Conservation (phyloP, 768 basidiomycete species). For the Pleurotus ostreatus region DNA sequence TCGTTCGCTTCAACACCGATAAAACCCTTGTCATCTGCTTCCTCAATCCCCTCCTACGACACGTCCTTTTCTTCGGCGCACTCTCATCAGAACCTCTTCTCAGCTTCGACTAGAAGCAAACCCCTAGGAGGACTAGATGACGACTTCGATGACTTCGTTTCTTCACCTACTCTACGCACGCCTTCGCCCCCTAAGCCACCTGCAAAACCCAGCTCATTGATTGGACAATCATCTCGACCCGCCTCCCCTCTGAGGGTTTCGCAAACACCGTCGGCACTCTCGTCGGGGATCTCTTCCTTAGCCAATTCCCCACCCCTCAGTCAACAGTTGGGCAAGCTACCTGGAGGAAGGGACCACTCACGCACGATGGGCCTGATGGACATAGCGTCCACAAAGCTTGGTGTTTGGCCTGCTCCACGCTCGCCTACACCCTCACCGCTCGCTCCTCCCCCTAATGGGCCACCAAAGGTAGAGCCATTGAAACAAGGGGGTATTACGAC, state of each 20-base stretch:
- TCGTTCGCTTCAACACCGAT: slow-evolving; percentile 11
- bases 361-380: slow-evolving; percentile 58
- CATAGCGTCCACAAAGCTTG: slow-evolving; percentile 37
- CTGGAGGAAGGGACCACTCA: slow-evolving; percentile 43
- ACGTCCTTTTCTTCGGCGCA: slow-evolving; percentile 14
- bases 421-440: slow-evolving; percentile 40
- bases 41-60: slow-evolving; percentile 13
- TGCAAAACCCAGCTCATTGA: slow-evolving; percentile 22
- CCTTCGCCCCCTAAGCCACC: slow-evolving; percentile 45
- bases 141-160: slow-evolving; percentile 46
- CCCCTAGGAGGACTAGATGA: slow-evolving; percentile 24
- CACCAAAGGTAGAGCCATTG: slow-evolving; percentile 22
- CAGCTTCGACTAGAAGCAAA: slow-evolving; percentile 12
- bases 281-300: slow-evolving; percentile 1
- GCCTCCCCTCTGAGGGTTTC: slow-evolving; percentile 21
- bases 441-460: slow-evolving; percentile 26
- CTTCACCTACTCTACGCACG: slow-evolving; percentile 31
- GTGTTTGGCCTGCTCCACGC: slow-evolving; percentile 46
- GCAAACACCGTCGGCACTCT: slow-evolving; percentile 14
- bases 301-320: slow-evolving; percentile 8
- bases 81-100: slow-evolving; percentile 19
- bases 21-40: slow-evolving; percentile 17
- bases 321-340: slow-evolving; percentile 15
- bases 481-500: slow-evolving; percentile 14
- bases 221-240: slow-evolving; percentile 10